Evolutionary conservation across 805 yeast genomes (phyloP), one percentile per base, ranked within the genome.

Genomic region (Saccharomycopsis synnaedendra): DNA sequence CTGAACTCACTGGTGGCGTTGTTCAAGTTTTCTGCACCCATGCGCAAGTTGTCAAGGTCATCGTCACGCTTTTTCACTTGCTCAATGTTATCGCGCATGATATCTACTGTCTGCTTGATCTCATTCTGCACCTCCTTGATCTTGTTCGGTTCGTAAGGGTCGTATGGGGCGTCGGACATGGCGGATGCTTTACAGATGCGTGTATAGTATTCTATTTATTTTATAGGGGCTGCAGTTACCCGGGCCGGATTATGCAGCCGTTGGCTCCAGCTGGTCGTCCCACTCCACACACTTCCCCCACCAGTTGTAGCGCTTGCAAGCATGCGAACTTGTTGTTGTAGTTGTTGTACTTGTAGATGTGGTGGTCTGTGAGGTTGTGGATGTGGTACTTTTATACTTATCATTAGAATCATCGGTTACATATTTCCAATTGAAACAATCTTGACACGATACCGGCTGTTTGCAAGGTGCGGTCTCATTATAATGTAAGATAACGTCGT

Each of bases 31-130:
- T 88, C 95, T 6, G 97, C 93, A 63, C 88, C 85, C 63, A 85
- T 93, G 60, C 89, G 96, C 57, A 90, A 81, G 42, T 88, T 80
- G 57, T 90, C 96, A 55, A 90, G 73, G 57, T 95, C 80, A 61
- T 93, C 96, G 54, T 97, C 97, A 64, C 93, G 68, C 64, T 88
- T 95, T 38, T 95, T 94, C 41, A 89, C 96, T 61, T 87, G 86
- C 70, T 87, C 87, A 69, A 90, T 86, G 70, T 93, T 90, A 60
- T 90, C 95, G 67, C 97, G 77, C 98, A 90, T 93, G 62, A 89
- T 84, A 11, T 95, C 97, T 41, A 93, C 96, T 10, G 98, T 89
- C 61, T 87, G 96, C 65, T 86, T 93, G 63, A 87, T 85, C 73
- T 86, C 93, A 76, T 77, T 87, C 54, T 87, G 88, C 19, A 44